phyloP scores from a whole-genome alignment of 805 yeast genomes.

The Zygoascus ofunaensis region DNA sequence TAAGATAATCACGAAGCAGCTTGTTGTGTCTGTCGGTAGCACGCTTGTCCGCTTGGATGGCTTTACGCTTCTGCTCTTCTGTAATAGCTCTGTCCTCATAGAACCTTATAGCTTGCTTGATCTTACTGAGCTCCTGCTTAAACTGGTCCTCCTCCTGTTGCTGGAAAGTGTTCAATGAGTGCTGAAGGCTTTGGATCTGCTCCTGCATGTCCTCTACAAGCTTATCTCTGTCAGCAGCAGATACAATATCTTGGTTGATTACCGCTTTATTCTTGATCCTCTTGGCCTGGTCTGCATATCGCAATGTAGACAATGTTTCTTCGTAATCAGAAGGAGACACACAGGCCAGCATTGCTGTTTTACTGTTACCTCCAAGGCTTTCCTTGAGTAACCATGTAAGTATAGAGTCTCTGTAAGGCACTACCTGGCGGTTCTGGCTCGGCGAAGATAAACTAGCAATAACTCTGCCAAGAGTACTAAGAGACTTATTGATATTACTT shows the following conservation, averaged over 20 bases:
- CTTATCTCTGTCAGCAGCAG: constrained; percentile 31
- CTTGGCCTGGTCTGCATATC: constrained; percentile 73
- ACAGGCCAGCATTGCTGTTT: constrained; percentile 81
- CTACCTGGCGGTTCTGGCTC: constrained; percentile 23
- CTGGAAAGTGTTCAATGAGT: constrained; percentile 15
- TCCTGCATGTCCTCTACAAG: constrained; percentile 33
- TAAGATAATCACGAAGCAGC: constrained; percentile 22
- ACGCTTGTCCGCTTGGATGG: constrained; percentile 22
- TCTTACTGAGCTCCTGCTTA: constrained; percentile 22
- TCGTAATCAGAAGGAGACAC: constrained; percentile 72
- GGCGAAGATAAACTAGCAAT: constrained; percentile 40
- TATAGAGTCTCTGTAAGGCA: constrained; percentile 68
- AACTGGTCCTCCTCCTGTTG: constrained; percentile 21
- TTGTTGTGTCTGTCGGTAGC: constrained; percentile 23
- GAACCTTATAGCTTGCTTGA: constrained; percentile 22
- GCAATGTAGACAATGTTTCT: constrained; percentile 63
- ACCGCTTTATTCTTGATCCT: constrained; percentile 54
- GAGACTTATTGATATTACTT: constrained; percentile 63
- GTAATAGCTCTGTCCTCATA: constrained; percentile 25
- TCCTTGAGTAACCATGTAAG: constrained; percentile 70
- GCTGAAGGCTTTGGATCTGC: constrained; percentile 27
- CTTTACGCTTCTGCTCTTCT: constrained; percentile 26
- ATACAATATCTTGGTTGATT: constrained; percentile 37
- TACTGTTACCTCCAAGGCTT: constrained; percentile 76
- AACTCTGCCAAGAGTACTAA: constrained; percentile 71